A percentile compares a stretch with the other conserved stretches of the same genome.
phyloP scores from a whole-genome alignment of 352 stramenopile species.

The Pythium dissotocum region DNA sequence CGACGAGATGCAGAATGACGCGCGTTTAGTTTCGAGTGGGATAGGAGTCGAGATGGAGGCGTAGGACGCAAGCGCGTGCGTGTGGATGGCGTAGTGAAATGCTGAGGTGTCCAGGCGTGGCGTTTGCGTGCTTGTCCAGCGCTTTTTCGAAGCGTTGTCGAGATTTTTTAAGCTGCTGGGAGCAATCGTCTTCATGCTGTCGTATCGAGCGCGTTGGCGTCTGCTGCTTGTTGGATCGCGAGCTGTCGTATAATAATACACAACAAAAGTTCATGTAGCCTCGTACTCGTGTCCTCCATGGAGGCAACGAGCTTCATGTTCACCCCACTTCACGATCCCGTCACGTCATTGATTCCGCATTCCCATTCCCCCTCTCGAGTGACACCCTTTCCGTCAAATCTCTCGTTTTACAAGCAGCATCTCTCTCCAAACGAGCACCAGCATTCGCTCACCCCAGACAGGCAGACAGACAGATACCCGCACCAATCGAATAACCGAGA shows the following conservation, averaged over 20 bases:
- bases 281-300: not conserved
- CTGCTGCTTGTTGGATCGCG: not conserved
- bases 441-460: constrained; percentile 1
- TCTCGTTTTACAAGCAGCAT: constrained; percentile 32
- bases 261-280: not conserved
- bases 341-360: constrained; percentile 1
- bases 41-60: not conserved
- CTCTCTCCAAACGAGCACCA: not conserved
- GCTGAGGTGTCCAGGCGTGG: not conserved
- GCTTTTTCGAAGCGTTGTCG: not conserved
- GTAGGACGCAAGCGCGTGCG: not conserved
- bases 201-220: not conserved
- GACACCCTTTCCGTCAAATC: constrained; percentile 10
- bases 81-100: not conserved
- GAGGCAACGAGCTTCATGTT: not conserved
- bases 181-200: not conserved
- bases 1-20: not conserved
- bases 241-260: constrained; percentile 3
- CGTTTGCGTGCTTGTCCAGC: not conserved
- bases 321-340: not conserved
- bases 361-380: constrained; percentile 6
- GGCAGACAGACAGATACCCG: not conserved
- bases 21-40: not conserved
- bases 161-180: not conserved
- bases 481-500: not conserved